phyloP scores from a whole-genome alignment of 371 early-diverging fungal genomes.

The Saksenaea oblongispora region DNA sequence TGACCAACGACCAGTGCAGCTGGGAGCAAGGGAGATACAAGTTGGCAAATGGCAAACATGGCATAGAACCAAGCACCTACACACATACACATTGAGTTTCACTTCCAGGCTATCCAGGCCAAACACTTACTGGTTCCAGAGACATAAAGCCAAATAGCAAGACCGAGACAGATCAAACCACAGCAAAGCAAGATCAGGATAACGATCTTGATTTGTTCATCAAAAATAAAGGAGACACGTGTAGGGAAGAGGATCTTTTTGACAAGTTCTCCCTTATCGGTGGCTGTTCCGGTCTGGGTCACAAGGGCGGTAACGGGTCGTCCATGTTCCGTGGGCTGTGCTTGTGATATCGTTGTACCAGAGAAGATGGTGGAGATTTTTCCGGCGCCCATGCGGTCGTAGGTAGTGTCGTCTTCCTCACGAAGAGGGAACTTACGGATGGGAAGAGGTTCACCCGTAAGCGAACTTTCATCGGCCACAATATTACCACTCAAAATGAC shows the following conservation, averaged over 20 bases:
- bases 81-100: neutral
- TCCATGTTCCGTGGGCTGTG: constrained; percentile 32
- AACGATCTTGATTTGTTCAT: constrained; percentile 70
- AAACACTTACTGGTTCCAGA: constrained; percentile 31
- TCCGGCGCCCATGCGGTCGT: constrained; percentile 44
- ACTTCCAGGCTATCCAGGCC: neutral
- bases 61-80: constrained; percentile 64
- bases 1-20: constrained; percentile 71
- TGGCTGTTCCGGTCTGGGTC: constrained; percentile 71
- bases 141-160: constrained; percentile 56
- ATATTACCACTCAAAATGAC: constrained; percentile 68
- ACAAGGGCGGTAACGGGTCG: constrained; percentile 60
- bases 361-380: constrained; percentile 59
- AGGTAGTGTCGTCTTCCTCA: constrained; percentile 25
- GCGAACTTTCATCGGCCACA: constrained; percentile 72
- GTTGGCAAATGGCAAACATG: constrained; percentile 72
- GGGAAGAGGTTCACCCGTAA: constrained; percentile 71
- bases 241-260: constrained; percentile 74
- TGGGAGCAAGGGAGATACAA: constrained; percentile 69
- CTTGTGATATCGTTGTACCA: constrained; percentile 53
- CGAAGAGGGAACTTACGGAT: constrained; percentile 61
- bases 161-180: constrained; percentile 54
- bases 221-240: constrained; percentile 64
- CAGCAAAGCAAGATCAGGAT: constrained; percentile 60
- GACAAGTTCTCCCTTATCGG: constrained; percentile 76